phyloP scores from a whole-genome alignment of 164 flowering plant species.

The Amborella trichopoda region DNA sequence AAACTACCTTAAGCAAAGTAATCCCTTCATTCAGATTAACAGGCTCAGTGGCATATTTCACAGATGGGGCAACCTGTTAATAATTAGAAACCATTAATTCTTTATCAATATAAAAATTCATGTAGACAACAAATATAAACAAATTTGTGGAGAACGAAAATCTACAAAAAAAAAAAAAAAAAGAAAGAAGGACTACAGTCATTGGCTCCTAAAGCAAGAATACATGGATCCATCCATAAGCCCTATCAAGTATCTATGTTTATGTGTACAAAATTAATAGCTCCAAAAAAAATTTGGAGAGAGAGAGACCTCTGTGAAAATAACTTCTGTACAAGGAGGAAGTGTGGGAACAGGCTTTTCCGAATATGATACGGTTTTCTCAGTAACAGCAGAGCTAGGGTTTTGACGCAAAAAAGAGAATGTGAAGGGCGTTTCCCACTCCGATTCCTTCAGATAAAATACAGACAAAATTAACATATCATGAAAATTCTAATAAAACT shows the following conservation, averaged over 20 bases:
- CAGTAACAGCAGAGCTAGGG: too few species aligned
- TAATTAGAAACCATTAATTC: background rate
- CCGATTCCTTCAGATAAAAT: too few species aligned
- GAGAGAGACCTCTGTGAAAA: constrained; percentile 36
- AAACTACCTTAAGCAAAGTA: constrained; percentile 63
- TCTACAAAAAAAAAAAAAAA: too few species aligned
- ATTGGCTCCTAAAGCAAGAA: background rate
- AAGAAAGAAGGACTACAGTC: background rate
- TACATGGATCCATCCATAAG: background rate
- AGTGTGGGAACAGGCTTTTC: constrained; percentile 45
- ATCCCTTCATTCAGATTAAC: constrained; percentile 32
- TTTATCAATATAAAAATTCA: background rate
- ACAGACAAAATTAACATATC: too few species aligned
- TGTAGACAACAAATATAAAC: background rate
- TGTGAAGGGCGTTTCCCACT: too few species aligned
- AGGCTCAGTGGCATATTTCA: constrained; percentile 40
- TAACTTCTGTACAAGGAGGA: constrained; percentile 70
- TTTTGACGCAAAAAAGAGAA: too few species aligned
- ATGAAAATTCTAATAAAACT: too few species aligned
- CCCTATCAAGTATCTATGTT: background rate
- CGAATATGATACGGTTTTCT: too few species aligned
- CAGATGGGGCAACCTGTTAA: constrained; percentile 28
- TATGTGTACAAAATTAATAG: background rate
- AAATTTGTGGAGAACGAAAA: background rate
- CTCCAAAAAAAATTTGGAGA: background rate